Evolutionary conservation across 2,329 filamentous ascomycete species (phyloP), one percentile per base, ranked within the genome.

Genomic region (Fonsecaea pedrosoi): DNA sequence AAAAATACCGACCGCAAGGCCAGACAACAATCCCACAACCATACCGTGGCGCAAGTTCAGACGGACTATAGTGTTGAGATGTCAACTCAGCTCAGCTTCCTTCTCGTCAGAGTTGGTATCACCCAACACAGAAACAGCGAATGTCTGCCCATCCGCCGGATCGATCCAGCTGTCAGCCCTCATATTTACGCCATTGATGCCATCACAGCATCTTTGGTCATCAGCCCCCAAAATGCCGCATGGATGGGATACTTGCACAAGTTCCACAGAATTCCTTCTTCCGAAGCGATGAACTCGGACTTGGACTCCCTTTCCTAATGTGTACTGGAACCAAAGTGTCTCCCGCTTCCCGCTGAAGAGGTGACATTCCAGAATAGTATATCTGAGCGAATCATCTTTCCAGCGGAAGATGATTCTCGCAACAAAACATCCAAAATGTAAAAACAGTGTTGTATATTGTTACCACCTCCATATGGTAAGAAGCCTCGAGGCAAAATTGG

Each of bases 81-180:
- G 18, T 3, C 15, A 34, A 32, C 63, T 60, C 25, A 62, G 63
- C 50, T 62, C 63, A n/a, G 58, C 57, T 8, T 6, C 48, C 25
- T 35, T 57, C 25, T 21, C 37, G 13, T 61, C 13, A n/a, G 32
- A 25, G 42, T 54, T 25, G 12, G 30, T 12, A 21, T 30, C 18
- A 15, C 40, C 4, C 7, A 53, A 50, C 13, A 57, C 18, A 30
- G 48, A 66, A 7, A 66, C 57, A 13, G 58, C 57, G 12, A 65
- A 34, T n/a, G 57, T 50, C 13, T 48, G 9, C 34, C 58, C 58
- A 37, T 10, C 55, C 12, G 15, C 57, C 25, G 55, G 15, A 21
- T 66, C 63, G 25, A 15, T 61, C 25, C 30, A 66, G 34, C 18
- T 38, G 37, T 18, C 56, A 61, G 32, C 57, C 42, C 30, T 64